These are phyloP conservation scores for Botryobasidium botryosum DNA, from an alignment of 768 basidiomycete species.

Conservation along the genomic window DNA sequence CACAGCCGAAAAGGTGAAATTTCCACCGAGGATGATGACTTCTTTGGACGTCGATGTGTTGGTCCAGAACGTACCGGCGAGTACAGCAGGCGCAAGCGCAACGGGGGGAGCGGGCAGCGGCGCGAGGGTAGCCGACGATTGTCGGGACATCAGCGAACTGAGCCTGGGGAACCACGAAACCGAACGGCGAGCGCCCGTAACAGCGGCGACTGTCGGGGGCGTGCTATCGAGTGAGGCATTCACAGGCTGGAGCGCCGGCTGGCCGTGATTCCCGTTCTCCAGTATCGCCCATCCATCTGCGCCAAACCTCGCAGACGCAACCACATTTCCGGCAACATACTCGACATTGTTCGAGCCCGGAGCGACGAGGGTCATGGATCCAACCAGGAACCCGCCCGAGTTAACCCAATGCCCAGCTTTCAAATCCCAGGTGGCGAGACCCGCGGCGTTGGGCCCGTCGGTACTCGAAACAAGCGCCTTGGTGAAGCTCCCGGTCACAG, in stretches of 20 bases:
- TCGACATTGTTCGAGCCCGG: conserved; percentile 40
- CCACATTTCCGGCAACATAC: conserved; percentile 52
- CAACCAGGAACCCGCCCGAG: conserved; percentile 54
- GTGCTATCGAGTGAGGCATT: conserved; percentile 33
- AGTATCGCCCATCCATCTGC: conserved; percentile 69
- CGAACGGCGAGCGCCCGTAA: conserved; percentile 14
- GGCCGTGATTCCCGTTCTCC: conserved; percentile 39
- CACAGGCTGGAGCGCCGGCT: conserved; percentile 44
- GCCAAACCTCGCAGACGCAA: conserved; percentile 41
- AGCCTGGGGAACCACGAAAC: not conserved
- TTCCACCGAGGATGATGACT: conserved; percentile 72
- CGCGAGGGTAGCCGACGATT: conserved; percentile 26
- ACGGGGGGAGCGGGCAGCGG: conserved; percentile 39
- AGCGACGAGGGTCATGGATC: conserved; percentile 49
- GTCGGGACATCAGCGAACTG: conserved; percentile 28
- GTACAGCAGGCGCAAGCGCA: conserved; percentile 58
- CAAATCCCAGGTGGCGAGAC: conserved; percentile 65
- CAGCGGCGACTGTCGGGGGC: conserved; percentile 1
- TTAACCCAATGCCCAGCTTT: conserved; percentile 46
- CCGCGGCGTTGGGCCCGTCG: conserved; percentile 26
- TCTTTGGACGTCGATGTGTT: conserved; percentile 48
- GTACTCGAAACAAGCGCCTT: conserved; percentile 23
- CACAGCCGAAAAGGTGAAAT: conserved; percentile 50
- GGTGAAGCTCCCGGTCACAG: conserved; percentile 66
- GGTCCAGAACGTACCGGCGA: conserved; percentile 81